Percentiles rank a stretch among this genome's conserved stretches.
phyloP scores from a whole-genome alignment of 139 green algal genomes.

The Auxenochlorella protothecoides region DNA sequence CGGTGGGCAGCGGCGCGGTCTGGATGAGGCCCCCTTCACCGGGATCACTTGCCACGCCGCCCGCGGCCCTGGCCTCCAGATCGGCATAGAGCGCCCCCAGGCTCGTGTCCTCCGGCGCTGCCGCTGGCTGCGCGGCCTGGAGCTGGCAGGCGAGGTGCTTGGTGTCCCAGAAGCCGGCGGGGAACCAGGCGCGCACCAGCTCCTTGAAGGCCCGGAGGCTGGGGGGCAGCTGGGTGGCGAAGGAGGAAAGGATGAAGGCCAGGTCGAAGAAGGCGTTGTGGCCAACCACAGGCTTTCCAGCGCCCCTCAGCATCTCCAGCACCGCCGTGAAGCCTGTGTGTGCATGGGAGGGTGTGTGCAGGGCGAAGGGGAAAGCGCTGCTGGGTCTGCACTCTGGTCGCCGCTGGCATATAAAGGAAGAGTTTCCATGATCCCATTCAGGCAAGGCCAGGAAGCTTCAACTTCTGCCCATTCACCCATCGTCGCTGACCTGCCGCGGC shows the following conservation, averaged over 20 bases:
- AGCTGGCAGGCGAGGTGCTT: conserved; percentile 45
- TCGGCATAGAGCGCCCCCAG: conserved; percentile 19
- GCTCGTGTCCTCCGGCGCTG: conserved; percentile 13
- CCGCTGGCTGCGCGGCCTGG: conserved; percentile 3
- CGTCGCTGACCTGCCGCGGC: background rate
- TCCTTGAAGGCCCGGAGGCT: conserved; percentile 50
- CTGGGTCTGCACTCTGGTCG: background rate
- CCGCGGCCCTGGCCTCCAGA: background rate
- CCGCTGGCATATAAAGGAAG: background rate
- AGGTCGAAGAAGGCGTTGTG: conserved; percentile 63
- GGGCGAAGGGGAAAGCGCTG: conserved; percentile 11
- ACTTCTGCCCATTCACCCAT: no score
- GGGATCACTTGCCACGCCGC: no score
- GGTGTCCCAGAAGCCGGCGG: conserved; percentile 59
- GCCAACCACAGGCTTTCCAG: conserved; percentile 37
- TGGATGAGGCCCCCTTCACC: conserved; percentile 9
- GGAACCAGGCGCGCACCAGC: conserved; percentile 40
- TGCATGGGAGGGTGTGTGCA: conserved; percentile 15
- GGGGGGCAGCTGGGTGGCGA: conserved; percentile 34
- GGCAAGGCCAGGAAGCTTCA: no score
- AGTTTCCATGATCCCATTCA: no score
- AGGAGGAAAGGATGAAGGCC: conserved; percentile 44
- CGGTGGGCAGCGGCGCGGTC: background rate
- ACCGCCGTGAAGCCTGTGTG: conserved; percentile 9
- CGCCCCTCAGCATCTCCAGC: conserved; percentile 42